These are phyloP conservation scores for Parsonsia alboflavescens DNA, from an alignment of 257 asterid species.

Conservation along the genomic window DNA sequence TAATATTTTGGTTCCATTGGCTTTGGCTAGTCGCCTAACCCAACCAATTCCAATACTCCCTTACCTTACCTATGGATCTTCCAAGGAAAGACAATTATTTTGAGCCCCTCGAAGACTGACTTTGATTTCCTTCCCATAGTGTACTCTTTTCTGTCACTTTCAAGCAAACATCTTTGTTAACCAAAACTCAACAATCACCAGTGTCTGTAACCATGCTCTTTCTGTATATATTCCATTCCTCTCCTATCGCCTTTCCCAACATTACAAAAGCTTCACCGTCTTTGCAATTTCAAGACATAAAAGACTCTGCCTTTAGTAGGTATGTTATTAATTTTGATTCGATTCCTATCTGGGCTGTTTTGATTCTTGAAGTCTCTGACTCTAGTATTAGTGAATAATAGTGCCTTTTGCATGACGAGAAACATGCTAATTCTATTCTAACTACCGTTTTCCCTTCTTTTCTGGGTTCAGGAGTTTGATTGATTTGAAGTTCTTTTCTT, in stretches of 20 bases:
- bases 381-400: too few species aligned
- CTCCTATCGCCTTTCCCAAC: slow-evolving; percentile 13
- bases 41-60: slow-evolving; percentile 44
- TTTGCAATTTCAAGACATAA: slow-evolving; percentile 9
- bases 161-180: slow-evolving; percentile 49
- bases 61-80: slow-evolving; percentile 21
- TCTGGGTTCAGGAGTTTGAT: slow-evolving; percentile 2
- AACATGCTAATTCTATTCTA: too few species aligned
- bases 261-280: background rate
- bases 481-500: background rate
- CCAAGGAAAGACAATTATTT: background rate
- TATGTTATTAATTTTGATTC: too few species aligned
- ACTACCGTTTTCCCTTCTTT: too few species aligned
- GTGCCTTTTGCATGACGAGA: too few species aligned
- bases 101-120: background rate
- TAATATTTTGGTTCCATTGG: slow-evolving; percentile 29
- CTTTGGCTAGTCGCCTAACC: slow-evolving; percentile 72
- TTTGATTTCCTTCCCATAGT: background rate
- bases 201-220: slow-evolving; percentile 2
- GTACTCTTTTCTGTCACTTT: slow-evolving; percentile 34
- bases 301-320: background rate
- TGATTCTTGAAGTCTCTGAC: too few species aligned
- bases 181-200: slow-evolving; percentile 40
- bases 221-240: slow-evolving; percentile 33
- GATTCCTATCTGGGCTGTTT: too few species aligned